These are phyloP conservation scores for Phalaenopsis aphrodite DNA, from an alignment of 106 monocot genomes.

Conservation along the genomic window DNA sequence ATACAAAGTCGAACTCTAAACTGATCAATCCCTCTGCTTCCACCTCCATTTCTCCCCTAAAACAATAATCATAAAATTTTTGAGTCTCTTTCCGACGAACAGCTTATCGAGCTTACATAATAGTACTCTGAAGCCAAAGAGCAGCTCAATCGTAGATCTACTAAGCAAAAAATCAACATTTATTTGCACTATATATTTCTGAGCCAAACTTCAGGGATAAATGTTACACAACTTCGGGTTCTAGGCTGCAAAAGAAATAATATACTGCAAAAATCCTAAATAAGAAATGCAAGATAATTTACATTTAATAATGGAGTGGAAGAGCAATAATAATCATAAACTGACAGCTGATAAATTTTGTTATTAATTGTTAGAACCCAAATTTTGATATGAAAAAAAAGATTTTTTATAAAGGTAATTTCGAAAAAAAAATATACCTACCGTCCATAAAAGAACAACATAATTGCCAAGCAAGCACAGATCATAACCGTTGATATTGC, in stretches of 20 bases:
- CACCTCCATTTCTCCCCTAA: too few species aligned
- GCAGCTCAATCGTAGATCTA: too few species aligned
- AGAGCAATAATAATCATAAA: neutral
- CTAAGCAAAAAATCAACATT: too few species aligned
- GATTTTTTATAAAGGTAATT: neutral
- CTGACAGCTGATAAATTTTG: neutral
- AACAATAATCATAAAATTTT: too few species aligned
- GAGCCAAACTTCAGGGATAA: too few species aligned
- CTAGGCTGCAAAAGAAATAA: neutral
- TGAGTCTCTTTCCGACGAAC: too few species aligned
- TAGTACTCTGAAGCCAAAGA: too few species aligned
- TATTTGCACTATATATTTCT: too few species aligned
- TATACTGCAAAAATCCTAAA: neutral
- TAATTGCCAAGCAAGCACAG: slow-evolving; percentile 43
- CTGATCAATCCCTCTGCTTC: too few species aligned
- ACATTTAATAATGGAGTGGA: neutral
- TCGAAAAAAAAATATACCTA: slow-evolving; percentile 18
- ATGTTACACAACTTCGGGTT: neutral
- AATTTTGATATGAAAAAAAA: neutral
- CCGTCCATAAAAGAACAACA: slow-evolving; percentile 73
- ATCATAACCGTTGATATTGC: slow-evolving; percentile 63
- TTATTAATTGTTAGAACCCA: neutral
- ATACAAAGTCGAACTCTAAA: too few species aligned
- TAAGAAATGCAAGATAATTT: neutral
- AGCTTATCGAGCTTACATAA: too few species aligned